These are phyloP conservation scores for Phaeosphaeria sp. DNA, from an alignment of 2,329 filamentous ascomycete genomes.

Conservation along the genomic window DNA sequence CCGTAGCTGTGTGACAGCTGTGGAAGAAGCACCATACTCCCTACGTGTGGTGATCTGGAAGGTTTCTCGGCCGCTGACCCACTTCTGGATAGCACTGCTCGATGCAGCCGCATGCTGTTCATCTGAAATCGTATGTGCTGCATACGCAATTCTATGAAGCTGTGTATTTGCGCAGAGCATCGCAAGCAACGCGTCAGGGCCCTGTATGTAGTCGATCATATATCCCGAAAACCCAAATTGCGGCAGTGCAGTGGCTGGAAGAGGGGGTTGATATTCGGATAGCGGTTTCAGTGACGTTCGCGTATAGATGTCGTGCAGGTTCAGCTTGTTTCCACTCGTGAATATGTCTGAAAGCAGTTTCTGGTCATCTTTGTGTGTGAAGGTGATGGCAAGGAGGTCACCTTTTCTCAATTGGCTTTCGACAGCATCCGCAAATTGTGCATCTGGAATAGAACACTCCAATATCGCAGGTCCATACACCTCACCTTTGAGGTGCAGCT, in stretches of 20 bases:
- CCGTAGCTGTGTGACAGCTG: conserved; percentile 67
- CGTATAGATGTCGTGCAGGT: conserved; percentile 74
- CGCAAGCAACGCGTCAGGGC: conserved; percentile 81
- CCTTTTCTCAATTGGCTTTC: conserved; percentile 63
- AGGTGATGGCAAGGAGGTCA: conserved; percentile 71
- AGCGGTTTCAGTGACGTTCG: conserved; percentile 67
- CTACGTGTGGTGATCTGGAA: conserved; percentile 69
- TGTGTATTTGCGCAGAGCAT: conserved; percentile 82
- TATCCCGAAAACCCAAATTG: conserved; percentile 77
- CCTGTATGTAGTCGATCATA: conserved; percentile 78
- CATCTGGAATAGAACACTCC: conserved; percentile 78
- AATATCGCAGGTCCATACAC: conserved; percentile 84
- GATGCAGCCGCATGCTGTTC: conserved; percentile 73
- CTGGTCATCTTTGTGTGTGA: conserved; percentile 78
- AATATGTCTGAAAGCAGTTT: conserved; percentile 72
- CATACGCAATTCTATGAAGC: conserved; percentile 73
- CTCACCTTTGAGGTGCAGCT: conserved; percentile 69
- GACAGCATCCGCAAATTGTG: conserved; percentile 67
- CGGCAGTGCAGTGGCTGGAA: conserved; percentile 63
- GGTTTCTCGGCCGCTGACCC: conserved; percentile 69
- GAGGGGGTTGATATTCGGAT: conserved; percentile 61
- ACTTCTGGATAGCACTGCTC: conserved; percentile 66
- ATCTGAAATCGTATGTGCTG: conserved; percentile 67
- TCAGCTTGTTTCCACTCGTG: conserved; percentile 59
- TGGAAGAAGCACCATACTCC: conserved; percentile 84